Conservation (phyloP, 192 early-diverging fungal genomes). For the Cladochytrium replicatum region DNA sequence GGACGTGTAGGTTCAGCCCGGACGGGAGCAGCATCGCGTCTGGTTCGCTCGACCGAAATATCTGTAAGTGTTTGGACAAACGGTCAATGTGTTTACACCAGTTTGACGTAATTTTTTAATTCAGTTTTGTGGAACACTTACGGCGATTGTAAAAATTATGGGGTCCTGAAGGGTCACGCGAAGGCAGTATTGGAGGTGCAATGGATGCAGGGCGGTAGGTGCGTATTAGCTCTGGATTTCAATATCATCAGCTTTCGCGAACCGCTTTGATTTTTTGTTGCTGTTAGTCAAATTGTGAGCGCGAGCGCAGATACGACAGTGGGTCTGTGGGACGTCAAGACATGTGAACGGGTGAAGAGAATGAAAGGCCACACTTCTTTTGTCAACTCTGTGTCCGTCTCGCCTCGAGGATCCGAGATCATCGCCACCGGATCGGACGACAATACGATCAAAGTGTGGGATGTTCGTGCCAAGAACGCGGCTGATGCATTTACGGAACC, state of each 20-base stretch:
- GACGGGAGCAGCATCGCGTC: slow-evolving; percentile 76
- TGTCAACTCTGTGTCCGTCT: slow-evolving; percentile 71
- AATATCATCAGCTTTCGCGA: not conserved
- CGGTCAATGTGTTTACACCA: not conserved
- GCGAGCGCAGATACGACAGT: slow-evolving; percentile 72
- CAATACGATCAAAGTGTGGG: slow-evolving; percentile 54
- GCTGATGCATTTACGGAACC: slow-evolving; percentile 20
- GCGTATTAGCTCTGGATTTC: not conserved
- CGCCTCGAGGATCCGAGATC: slow-evolving; percentile 61
- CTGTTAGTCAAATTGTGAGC: slow-evolving; percentile 71
- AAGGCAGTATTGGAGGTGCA: slow-evolving; percentile 78
- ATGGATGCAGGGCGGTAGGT: slow-evolving; percentile 78
- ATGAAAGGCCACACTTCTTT: slow-evolving; percentile 69
- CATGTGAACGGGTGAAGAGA: slow-evolving; percentile 72
- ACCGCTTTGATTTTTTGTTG: slow-evolving; percentile 1
- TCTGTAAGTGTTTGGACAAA: slow-evolving; percentile 45
- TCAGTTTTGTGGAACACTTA: slow-evolving; percentile 87
- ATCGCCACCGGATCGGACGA: slow-evolving; percentile 83
- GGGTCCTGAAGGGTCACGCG: slow-evolving; percentile 75
- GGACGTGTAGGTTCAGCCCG: slow-evolving; percentile 75
- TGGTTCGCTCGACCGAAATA: slow-evolving; percentile 67
- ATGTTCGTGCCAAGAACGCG: slow-evolving; percentile 29
- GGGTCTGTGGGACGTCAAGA: slow-evolving; percentile 75
- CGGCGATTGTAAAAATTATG: slow-evolving; percentile 84
- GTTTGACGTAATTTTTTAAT: not conserved